phyloP scores from a whole-genome alignment of 2,329 filamentous ascomycete genomes.

The Pseudogymnoascus sp. region DNA sequence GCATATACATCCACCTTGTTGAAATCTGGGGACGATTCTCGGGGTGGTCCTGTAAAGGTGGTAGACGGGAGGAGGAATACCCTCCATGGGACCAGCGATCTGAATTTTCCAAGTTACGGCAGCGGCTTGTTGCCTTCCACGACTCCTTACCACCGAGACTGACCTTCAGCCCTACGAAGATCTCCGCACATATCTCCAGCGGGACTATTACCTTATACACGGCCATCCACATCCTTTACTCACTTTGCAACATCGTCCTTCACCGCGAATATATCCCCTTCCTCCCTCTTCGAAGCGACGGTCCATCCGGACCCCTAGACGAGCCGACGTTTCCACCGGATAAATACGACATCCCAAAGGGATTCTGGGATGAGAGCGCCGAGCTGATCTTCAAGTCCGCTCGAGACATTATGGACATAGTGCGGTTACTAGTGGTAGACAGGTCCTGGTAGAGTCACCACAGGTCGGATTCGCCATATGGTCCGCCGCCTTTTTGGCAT shows the following conservation, averaged over 20 bases:
- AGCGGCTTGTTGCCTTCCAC: conserved; percentile 46
- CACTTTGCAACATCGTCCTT: conserved; percentile 58
- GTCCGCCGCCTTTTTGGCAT: conserved; percentile 58
- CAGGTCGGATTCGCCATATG: conserved; percentile 60
- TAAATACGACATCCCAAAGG: conserved; percentile 37
- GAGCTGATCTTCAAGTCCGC: conserved; percentile 55
- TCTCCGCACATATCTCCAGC: conserved; percentile 56
- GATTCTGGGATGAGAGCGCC: conserved; percentile 57
- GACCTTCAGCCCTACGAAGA: conserved; percentile 52
- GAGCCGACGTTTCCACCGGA: conserved; percentile 44
- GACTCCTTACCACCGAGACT: conserved; percentile 44
- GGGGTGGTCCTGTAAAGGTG: conserved; percentile 44
- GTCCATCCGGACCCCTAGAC: conserved; percentile 50
- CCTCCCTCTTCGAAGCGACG: conserved; percentile 47
- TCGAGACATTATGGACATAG: conserved; percentile 55
- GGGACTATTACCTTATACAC: conserved; percentile 57
- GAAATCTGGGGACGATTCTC: conserved; percentile 53
- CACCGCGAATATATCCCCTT: conserved; percentile 63
- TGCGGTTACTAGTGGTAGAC: conserved; percentile 42
- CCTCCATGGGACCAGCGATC: conserved; percentile 54
- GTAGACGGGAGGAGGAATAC: conserved; percentile 36
- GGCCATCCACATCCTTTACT: conserved; percentile 57
- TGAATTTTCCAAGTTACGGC: conserved; percentile 45
- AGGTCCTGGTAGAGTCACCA: conserved; percentile 54
- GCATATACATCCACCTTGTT: conserved; percentile 48